These are phyloP conservation scores for thale cress (Arabidopsis thaliana) DNA, from an alignment of 345 rosid species.

Conservation along the genomic window DNA sequence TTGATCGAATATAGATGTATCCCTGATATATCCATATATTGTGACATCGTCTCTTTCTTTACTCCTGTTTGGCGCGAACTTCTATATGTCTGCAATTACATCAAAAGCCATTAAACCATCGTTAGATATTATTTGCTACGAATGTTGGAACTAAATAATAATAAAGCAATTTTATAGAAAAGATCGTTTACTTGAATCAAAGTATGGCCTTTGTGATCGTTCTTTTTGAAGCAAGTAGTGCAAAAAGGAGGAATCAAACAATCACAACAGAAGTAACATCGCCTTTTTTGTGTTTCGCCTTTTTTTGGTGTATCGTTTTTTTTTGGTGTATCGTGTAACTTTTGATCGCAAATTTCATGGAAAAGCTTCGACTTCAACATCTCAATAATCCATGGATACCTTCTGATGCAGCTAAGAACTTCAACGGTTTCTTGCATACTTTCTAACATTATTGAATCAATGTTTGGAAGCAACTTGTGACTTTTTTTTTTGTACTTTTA, in stretches of 20 bases:
- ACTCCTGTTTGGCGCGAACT: slow-evolving; percentile 31
- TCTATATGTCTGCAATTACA: slow-evolving; percentile 29
- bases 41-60: slow-evolving; percentile 10
- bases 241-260: slow-evolving; percentile 42
- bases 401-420: slow-evolving; percentile 20
- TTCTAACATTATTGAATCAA: not conserved
- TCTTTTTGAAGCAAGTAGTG: not conserved
- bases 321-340: no score
- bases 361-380: slow-evolving; percentile 35
- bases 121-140: not conserved
- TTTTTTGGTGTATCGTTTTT: no score
- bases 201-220: slow-evolving; percentile 24
- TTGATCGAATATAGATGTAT: slow-evolving; percentile 24
- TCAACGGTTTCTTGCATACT: slow-evolving; percentile 3
- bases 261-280: slow-evolving; percentile 38
- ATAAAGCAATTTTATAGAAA: not conserved
- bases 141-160: not conserved
- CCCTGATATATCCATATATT: slow-evolving; percentile 26
- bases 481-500: not conserved
- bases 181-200: slow-evolving; percentile 30
- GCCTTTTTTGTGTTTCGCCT: not conserved
- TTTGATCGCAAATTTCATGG: slow-evolving; percentile 25
- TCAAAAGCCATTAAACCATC: not conserved
- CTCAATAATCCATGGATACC: slow-evolving; percentile 36
- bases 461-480: not conserved